Percentiles rank a stretch among this genome's conserved stretches.
phyloP scores from a whole-genome alignment of 208 protist genomes.

The Plasmodiophora brassicae region DNA sequence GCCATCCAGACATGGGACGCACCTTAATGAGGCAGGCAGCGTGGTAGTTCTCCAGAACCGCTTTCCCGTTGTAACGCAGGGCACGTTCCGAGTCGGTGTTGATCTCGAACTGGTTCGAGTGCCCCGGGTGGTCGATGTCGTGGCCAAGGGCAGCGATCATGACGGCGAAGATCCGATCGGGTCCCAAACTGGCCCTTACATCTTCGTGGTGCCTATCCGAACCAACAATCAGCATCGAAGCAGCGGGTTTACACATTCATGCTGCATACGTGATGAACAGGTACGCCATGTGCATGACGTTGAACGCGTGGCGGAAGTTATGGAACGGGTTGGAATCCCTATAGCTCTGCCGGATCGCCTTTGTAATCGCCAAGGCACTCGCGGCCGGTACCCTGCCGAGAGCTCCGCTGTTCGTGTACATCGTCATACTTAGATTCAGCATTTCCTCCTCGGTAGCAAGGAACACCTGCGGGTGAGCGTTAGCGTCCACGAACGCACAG shows the following conservation, averaged over 20 bases:
- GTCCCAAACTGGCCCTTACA: background rate
- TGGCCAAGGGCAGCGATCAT: slow-evolving; percentile 10
- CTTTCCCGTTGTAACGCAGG: background rate
- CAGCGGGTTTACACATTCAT: background rate
- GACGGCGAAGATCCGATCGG: background rate
- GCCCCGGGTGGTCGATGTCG: slow-evolving; percentile 38
- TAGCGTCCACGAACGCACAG: too few relatives aligned
- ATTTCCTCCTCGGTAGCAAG: too few relatives aligned
- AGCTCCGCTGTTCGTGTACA: too few relatives aligned
- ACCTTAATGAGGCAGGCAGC: slow-evolving; percentile 26
- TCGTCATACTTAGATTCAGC: too few relatives aligned
- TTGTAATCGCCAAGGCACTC: too few relatives aligned
- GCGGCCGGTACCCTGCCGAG: too few relatives aligned
- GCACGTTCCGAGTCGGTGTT: slow-evolving; percentile 1
- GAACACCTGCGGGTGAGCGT: too few relatives aligned
- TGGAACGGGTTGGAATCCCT: too few relatives aligned
- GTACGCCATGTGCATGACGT: slow-evolving; percentile 4
- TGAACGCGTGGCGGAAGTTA: background rate
- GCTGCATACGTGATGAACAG: background rate
- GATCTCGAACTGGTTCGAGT: slow-evolving; percentile 27
- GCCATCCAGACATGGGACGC: background rate
- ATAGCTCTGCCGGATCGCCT: too few relatives aligned
- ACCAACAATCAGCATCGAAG: background rate
- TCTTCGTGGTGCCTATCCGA: background rate
- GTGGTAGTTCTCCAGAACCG: slow-evolving; percentile 28